Conservation (phyloP, 1,284 basidiomycete species). For the Cryptococcus sp. region DNA sequence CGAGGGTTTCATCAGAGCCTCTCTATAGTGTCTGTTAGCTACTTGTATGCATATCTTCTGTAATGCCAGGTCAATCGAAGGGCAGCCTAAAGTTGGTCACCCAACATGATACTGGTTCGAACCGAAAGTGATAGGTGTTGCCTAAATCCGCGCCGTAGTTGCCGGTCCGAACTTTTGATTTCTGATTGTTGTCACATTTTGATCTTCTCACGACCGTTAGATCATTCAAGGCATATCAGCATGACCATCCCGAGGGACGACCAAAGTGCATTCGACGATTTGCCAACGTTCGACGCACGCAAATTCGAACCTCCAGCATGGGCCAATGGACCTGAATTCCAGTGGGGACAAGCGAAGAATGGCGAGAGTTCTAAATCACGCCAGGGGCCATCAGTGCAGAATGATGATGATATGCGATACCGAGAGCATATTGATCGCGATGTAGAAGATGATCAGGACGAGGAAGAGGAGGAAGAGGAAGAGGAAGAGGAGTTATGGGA, state of each 20-base stretch:
- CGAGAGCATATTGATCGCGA: conserved; percentile 4
- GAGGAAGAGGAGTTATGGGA: conserved; percentile 22
- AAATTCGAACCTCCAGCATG: conserved; percentile 41
- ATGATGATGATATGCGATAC: background rate
- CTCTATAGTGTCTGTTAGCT: conserved; percentile 40
- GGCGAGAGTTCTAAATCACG: conserved; percentile 23
- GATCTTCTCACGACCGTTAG: no score
- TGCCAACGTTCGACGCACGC: conserved; percentile 34
- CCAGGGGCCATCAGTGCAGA: background rate
- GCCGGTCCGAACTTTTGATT: no score
- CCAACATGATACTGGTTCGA: no score
- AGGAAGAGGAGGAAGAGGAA: conserved; percentile 5
- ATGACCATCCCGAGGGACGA: conserved; percentile 2
- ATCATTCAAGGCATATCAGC: background rate
- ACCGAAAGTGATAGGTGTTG: no score
- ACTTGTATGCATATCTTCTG: no score
- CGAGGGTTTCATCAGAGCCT: conserved; percentile 58
- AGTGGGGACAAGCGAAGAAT: conserved; percentile 17
- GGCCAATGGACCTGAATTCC: conserved; percentile 26
- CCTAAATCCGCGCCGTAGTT: no score
- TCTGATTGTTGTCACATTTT: no score
- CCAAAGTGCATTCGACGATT: conserved; percentile 16
- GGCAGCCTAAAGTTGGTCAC: no score
- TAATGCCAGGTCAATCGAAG: no score
- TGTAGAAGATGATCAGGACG: conserved; percentile 6